phyloP scores from a whole-genome alignment of 1,139 yeast genomes.

The Tardiomyces digboiensis region DNA sequence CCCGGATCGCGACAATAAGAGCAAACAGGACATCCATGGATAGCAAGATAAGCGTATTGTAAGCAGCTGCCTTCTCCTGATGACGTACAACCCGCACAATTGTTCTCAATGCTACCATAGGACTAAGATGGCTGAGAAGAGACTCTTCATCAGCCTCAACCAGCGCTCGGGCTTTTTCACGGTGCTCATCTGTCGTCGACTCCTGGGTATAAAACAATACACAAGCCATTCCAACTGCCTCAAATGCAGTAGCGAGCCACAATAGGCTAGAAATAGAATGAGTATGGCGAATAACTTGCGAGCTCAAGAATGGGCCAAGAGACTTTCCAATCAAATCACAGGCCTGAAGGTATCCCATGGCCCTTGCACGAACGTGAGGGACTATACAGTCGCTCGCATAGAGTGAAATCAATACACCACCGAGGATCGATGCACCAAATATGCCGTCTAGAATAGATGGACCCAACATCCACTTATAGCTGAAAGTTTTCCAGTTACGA shows the following conservation, averaged over 20 bases:
- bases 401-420: slow-evolving; percentile 11
- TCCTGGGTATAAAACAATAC: slow-evolving; percentile 9
- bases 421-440: slow-evolving; percentile 10
- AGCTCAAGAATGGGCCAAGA: slow-evolving; percentile 11
- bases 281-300: slow-evolving; percentile 6
- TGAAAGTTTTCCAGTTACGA: slow-evolving; percentile 5
- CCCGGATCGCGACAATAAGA: slow-evolving; percentile 12
- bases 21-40: slow-evolving; percentile 12
- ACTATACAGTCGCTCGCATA: slow-evolving; percentile 12
- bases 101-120: not conserved
- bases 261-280: slow-evolving; percentile 4
- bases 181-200: slow-evolving; percentile 3
- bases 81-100: slow-evolving; percentile 7
- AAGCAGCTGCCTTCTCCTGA: slow-evolving; percentile 4
- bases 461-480: slow-evolving; percentile 7
- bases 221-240: slow-evolving; percentile 4
- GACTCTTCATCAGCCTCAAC: slow-evolving; percentile 2
- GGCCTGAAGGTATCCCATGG: slow-evolving; percentile 13
- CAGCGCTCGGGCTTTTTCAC: not conserved
- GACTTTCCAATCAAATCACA: slow-evolving; percentile 13
- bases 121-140: not conserved
- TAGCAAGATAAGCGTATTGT: slow-evolving; percentile 10
- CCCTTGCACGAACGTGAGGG: slow-evolving; percentile 10
- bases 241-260: slow-evolving; percentile 2
- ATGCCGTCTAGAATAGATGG: slow-evolving; percentile 10